These are phyloP conservation scores for Rhodotorula mucilaginosa DNA, from an alignment of 1,284 basidiomycete species.

Conservation along the genomic window DNA sequence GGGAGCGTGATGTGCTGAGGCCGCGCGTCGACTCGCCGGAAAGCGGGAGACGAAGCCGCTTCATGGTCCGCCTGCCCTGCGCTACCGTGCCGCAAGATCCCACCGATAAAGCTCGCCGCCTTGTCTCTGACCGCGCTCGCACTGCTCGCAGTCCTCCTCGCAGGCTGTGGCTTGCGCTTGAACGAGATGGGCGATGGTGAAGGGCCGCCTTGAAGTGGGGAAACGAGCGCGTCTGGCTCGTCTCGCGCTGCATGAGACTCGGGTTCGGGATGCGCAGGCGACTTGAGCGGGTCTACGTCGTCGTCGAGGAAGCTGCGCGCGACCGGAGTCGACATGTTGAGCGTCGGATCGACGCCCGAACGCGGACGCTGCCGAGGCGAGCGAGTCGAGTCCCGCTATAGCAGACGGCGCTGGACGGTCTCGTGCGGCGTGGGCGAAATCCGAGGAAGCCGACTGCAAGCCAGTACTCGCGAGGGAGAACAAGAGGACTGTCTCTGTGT, in stretches of 20 bases:
- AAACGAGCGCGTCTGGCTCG: background rate
- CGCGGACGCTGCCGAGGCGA: background rate
- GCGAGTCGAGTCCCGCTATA: too few relatives aligned
- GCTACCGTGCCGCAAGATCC: constrained; percentile 9
- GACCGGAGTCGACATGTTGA: constrained; percentile 17
- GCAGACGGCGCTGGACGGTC: too few relatives aligned
- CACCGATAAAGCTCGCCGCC: constrained; percentile 12
- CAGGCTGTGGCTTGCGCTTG: constrained; percentile 17
- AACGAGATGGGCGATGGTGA: constrained; percentile 27
- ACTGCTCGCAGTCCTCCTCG: constrained; percentile 9
- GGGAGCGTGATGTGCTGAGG: constrained; percentile 3
- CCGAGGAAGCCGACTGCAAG: too few relatives aligned
- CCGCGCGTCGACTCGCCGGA: constrained; percentile 5
- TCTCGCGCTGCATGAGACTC: background rate
- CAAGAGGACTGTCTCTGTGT: too few relatives aligned
- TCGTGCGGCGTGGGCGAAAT: too few relatives aligned
- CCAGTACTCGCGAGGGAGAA: too few relatives aligned
- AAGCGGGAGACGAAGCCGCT: background rate
- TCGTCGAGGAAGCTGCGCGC: constrained; percentile 9
- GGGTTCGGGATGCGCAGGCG: background rate
- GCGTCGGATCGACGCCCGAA: background rate
- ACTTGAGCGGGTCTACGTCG: constrained; percentile 4
- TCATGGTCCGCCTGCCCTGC: constrained; percentile 2
- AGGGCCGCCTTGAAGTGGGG: background rate
- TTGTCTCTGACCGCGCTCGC: constrained; percentile 3